These are phyloP conservation scores for Globisporangium canariense DNA, from an alignment of 352 stramenopile species.

Conservation along the genomic window DNA sequence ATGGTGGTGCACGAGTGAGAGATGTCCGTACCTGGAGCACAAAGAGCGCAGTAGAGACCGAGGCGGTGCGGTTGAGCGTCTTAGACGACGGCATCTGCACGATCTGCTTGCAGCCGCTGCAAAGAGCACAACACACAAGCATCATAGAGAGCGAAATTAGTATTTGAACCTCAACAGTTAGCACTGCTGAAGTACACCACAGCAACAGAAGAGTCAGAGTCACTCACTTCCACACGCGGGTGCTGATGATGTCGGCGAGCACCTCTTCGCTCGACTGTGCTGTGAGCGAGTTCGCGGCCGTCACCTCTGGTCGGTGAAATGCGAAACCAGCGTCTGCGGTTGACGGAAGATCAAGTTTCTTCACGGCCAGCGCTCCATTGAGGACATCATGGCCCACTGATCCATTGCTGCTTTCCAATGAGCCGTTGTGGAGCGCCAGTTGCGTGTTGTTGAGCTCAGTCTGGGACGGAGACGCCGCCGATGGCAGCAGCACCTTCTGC, in stretches of 20 bases:
- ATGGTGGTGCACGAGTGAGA: neutral
- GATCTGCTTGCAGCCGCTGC: slow-evolving; percentile 50
- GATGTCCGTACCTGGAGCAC: slow-evolving; percentile 45
- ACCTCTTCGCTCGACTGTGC: slow-evolving; percentile 39
- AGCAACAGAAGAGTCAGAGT: neutral
- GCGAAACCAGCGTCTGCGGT: slow-evolving; percentile 58
- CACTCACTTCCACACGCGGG: slow-evolving; percentile 47
- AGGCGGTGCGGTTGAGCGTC: slow-evolving; percentile 63
- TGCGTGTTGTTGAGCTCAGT: neutral
- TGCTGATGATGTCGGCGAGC: slow-evolving; percentile 63
- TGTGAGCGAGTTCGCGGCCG: slow-evolving; percentile 21
- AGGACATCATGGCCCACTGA: neutral
- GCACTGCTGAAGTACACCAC: neutral
- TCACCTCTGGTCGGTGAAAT: slow-evolving; percentile 46
- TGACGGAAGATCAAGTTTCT: slow-evolving; percentile 20
- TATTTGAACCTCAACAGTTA: neutral
- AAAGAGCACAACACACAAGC: neutral
- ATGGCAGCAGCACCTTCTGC: slow-evolving; percentile 54
- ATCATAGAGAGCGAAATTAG: neutral
- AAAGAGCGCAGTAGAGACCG: slow-evolving; percentile 65
- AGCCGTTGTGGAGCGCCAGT: slow-evolving; percentile 7
- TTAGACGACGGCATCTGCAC: slow-evolving; percentile 54
- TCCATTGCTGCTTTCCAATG: slow-evolving; percentile 1
- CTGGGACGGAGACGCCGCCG: slow-evolving; percentile 9
- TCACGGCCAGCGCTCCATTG: slow-evolving; percentile 11